Evolutionary conservation across 768 basidiomycete species (phyloP), one percentile per base, ranked within the genome.

Genomic region (Phlebiopsis flavidoalba): DNA sequence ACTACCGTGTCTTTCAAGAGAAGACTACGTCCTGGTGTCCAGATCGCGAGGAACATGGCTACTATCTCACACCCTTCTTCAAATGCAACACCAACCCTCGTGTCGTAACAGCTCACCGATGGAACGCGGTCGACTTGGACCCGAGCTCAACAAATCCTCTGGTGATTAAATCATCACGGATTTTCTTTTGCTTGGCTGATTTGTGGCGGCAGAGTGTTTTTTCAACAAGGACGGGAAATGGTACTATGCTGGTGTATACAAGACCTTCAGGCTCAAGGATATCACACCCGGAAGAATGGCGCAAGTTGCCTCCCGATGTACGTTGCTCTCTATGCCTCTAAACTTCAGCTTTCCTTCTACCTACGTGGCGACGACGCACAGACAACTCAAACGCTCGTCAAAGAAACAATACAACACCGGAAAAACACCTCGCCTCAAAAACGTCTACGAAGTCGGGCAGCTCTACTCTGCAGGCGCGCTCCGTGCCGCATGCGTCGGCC

Each of bases 191-290:
- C 6, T 11, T 49, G 48, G 24, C 24, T 52, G 22, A 24, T 50
- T 56, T 36, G 6, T 31, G 37, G 33, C 19, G 15, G n/a, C 60
- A 90, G 90, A 92, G 68, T 92, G 88, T 63, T 92, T 92, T 71
- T 92, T 85, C 65, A 87, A 85, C 71, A 90, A 85, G 70, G 88
- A 90, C 58, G 87, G 86, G 8, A 82, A 83, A 61, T 92, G 88
- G 88, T 92, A 91, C 69, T 92, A 92, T 62, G 89, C 90, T 12
- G 90, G 90, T n/a, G 79, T 83, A 3, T 92, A 92, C 73, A 83
- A 79, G 57, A 81, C 81, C 1, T 84, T 92, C 69, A 74, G 78
- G 56, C 77, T 92, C 53, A 84, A 84, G 26, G 83, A 88, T 59
- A 74, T 92, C 14, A 83, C 83, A n/a, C 0, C 72, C 77, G 8